A percentile compares a stretch with the other conserved stretches of the same genome.
Conservation (phyloP, 106 monocot genomes). For the Dioscorea zingiberensis region DNA sequence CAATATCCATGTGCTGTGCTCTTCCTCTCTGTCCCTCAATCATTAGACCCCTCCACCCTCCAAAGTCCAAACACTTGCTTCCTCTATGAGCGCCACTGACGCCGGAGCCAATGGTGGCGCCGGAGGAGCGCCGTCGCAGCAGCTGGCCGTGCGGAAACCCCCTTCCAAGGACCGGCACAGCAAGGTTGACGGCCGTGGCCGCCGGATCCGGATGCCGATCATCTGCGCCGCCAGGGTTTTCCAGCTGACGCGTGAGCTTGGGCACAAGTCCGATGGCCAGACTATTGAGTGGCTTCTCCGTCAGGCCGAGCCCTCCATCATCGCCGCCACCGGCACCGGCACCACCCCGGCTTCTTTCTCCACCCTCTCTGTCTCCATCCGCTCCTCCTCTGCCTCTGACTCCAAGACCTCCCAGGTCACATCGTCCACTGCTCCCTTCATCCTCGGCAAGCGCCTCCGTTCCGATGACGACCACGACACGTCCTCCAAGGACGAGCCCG, state of each 20-base stretch:
- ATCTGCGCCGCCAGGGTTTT: conserved; percentile 31
- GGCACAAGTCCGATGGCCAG: conserved; percentile 31
- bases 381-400: not conserved
- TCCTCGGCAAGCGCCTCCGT: conserved; percentile 49
- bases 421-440: conserved; percentile 13
- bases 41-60: not conserved
- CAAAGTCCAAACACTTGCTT: not conserved
- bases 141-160: conserved; percentile 6
- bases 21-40: not conserved
- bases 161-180: conserved; percentile 25
- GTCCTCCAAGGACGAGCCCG: conserved; percentile 1
- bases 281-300: conserved; percentile 37
- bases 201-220: conserved; percentile 32
- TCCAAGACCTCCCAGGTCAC: not conserved
- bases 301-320: conserved; percentile 30
- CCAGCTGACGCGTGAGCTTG: conserved; percentile 34
- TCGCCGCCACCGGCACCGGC: conserved; percentile 28
- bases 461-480: conserved; percentile 21
- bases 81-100: not conserved
- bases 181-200: conserved; percentile 30
- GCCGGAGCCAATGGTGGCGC: not conserved
- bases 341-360: conserved; percentile 16
- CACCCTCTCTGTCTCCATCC: not conserved
- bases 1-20: not conserved
- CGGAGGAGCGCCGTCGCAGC: not conserved